phyloP scores from a whole-genome alignment of 1,139 yeast genomes.

The Geotrichum macrosporum region DNA sequence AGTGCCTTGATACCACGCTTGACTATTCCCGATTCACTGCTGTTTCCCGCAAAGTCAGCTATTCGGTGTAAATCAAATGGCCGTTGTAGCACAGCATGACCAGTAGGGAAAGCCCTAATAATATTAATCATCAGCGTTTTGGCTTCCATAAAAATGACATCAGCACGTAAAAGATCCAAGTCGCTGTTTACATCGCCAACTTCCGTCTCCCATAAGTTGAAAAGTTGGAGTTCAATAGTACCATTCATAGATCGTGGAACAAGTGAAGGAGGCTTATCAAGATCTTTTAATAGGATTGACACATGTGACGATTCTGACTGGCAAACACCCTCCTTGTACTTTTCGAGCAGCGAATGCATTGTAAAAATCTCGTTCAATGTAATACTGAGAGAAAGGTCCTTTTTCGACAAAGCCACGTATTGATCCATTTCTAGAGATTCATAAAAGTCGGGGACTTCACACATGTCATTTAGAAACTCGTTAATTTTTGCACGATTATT shows the following conservation, averaged over 20 bases:
- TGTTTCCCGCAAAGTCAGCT: conserved; percentile 39
- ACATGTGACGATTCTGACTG: conserved; percentile 30
- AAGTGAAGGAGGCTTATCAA: conserved; percentile 37
- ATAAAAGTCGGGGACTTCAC: conserved; percentile 44
- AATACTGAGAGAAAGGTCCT: conserved; percentile 37
- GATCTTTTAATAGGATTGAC: conserved; percentile 33
- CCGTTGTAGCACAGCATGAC: conserved; percentile 30
- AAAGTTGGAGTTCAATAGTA: conserved; percentile 37
- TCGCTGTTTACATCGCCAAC: conserved; percentile 37
- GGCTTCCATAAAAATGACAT: conserved; percentile 41
- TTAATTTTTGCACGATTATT: conserved; percentile 36
- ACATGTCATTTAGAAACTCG: conserved; percentile 38
- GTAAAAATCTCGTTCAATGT: conserved; percentile 40
- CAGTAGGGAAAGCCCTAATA: conserved; percentile 39
- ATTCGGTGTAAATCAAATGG: conserved; percentile 36
- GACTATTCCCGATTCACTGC: conserved; percentile 35
- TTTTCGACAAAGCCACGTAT: conserved; percentile 41
- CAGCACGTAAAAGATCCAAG: conserved; percentile 37
- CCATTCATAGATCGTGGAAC: conserved; percentile 38
- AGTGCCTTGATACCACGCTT: conserved; percentile 40
- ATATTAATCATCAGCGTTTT: conserved; percentile 41
- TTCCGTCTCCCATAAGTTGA: conserved; percentile 40
- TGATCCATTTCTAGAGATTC: conserved; percentile 44
- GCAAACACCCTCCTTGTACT: conserved; percentile 32
- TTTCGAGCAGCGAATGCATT: conserved; percentile 39